These are phyloP conservation scores for Agaricus blazei DNA, from an alignment of 768 basidiomycete genomes.

Conservation along the genomic window DNA sequence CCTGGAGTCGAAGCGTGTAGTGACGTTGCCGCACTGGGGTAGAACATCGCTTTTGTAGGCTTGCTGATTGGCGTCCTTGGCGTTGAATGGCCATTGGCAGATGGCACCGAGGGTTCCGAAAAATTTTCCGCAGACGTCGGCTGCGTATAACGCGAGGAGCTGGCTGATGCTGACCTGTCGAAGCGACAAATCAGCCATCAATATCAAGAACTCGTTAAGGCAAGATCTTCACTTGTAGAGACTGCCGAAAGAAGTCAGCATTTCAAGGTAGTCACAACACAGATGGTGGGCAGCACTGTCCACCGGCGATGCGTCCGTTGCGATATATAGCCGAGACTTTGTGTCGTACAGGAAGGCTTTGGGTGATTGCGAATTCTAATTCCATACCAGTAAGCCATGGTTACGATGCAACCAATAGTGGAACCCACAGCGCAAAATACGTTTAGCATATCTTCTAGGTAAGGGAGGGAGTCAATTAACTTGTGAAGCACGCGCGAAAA, in stretches of 20 bases:
- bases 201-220: background rate
- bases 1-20: slow-evolving; percentile 55
- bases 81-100: slow-evolving; percentile 16
- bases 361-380: slow-evolving; percentile 83
- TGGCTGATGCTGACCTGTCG: slow-evolving; percentile 10
- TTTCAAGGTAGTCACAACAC: slow-evolving; percentile 87
- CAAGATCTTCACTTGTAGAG: slow-evolving; percentile 64
- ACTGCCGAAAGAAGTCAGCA: slow-evolving; percentile 80
- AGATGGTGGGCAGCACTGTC: slow-evolving; percentile 85
- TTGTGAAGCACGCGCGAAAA: slow-evolving; percentile 89
- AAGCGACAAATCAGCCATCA: background rate
- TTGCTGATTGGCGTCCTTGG: slow-evolving; percentile 16
- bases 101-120: slow-evolving; percentile 18
- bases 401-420: background rate
- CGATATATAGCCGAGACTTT: slow-evolving; percentile 81
- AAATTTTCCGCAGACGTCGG: background rate
- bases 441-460: slow-evolving; percentile 84
- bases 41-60: slow-evolving; percentile 45
- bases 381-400: background rate
- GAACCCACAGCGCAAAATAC: slow-evolving; percentile 68
- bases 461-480: slow-evolving; percentile 77
- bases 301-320: slow-evolving; percentile 89
- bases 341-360: slow-evolving; percentile 94
- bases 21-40: slow-evolving; percentile 64
- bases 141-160: slow-evolving; percentile 3